These are phyloP conservation scores for Pseudonitzschia pungens DNA, from an alignment of 108 stramenopile species.

Conservation along the genomic window DNA sequence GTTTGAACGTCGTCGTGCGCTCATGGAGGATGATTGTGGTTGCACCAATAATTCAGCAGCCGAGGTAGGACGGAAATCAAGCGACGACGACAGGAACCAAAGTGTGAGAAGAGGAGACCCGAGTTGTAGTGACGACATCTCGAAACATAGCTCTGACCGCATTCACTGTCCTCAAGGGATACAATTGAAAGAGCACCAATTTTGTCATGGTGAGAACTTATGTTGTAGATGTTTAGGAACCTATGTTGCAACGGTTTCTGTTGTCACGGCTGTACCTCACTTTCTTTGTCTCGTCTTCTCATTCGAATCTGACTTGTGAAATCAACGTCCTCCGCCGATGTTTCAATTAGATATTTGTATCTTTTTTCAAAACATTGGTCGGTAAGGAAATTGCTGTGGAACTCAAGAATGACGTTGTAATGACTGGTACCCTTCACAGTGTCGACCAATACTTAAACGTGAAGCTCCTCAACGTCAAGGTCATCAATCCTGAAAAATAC, in stretches of 20 bases:
- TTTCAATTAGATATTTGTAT: constrained; percentile 88
- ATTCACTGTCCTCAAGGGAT: neutral
- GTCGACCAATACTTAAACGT: constrained; percentile 99
- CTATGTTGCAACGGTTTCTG: too few relatives aligned
- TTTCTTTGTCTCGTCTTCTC: too few relatives aligned
- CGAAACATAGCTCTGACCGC: neutral
- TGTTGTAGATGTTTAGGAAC: too few relatives aligned
- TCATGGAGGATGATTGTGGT: too few relatives aligned
- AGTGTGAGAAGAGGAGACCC: neutral
- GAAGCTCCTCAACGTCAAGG: constrained; percentile 88
- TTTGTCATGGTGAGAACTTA: neutral
- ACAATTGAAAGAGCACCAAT: neutral
- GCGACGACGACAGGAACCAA: neutral
- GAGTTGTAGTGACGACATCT: neutral
- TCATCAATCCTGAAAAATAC: constrained; percentile 89
- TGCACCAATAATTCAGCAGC: too few relatives aligned
- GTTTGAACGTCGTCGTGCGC: too few relatives aligned
- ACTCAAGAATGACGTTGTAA: constrained; percentile 96
- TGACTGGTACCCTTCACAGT: constrained; percentile 94
- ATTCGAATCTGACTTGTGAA: too few relatives aligned
- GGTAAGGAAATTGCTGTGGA: constrained; percentile 98
- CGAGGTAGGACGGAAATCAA: too few relatives aligned
- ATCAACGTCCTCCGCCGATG: neutral
- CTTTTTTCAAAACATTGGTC: constrained; percentile 99
- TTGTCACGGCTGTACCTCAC: too few relatives aligned